phyloP scores from a whole-genome alignment of 2,329 filamentous ascomycete species.

The Ascochyta pisi region DNA sequence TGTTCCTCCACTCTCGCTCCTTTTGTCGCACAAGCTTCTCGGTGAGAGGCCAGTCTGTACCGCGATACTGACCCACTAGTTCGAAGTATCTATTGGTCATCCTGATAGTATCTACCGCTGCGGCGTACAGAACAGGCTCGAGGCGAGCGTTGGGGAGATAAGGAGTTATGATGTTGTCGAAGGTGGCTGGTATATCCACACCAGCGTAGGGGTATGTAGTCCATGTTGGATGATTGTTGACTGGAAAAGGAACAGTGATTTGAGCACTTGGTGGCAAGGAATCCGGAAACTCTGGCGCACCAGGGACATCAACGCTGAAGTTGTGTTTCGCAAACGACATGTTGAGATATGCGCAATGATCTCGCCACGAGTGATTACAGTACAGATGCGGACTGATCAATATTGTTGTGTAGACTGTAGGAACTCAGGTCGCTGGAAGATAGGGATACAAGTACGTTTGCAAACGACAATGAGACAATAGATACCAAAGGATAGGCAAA shows the following conservation, averaged over 20 bases:
- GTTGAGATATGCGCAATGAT: not conserved
- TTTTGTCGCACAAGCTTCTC: not conserved
- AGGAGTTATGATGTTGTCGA: not conserved
- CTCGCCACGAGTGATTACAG: not conserved
- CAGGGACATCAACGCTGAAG: not conserved
- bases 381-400: not conserved
- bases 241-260: not conserved
- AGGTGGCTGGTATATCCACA: not conserved
- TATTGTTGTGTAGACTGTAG: not conserved
- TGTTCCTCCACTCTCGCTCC: not conserved
- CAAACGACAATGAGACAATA: not conserved
- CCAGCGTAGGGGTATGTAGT: not conserved
- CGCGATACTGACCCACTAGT: not conserved
- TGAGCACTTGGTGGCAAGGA: not conserved
- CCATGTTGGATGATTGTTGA: not conserved
- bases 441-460: not conserved
- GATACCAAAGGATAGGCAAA: not conserved
- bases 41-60: not conserved
- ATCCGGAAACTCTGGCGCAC: not conserved
- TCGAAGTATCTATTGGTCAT: constrained; percentile 7
- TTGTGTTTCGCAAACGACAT: not conserved
- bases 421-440: not conserved
- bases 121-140: constrained; percentile 4
- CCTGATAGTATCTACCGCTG: constrained; percentile 2
- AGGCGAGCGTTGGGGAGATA: not conserved